These are phyloP conservation scores for Penicillium sp. DNA, from an alignment of 2,329 filamentous ascomycete species.

Conservation along the genomic window DNA sequence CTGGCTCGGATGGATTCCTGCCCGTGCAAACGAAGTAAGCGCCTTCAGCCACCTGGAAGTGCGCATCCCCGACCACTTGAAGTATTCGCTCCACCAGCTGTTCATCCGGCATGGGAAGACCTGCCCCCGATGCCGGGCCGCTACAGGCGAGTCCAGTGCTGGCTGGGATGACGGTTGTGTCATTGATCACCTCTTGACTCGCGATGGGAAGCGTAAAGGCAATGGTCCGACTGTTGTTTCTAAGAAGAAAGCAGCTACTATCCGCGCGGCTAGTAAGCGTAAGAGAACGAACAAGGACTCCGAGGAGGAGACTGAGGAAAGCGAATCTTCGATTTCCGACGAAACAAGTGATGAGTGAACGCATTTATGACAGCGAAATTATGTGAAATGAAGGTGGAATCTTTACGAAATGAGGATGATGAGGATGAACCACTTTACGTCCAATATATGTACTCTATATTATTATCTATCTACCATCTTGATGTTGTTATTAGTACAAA, in stretches of 20 bases:
- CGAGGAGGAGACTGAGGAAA: conserved; percentile 2
- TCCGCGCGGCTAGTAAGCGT: background rate
- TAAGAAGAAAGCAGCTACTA: conserved; percentile 4
- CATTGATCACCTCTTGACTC: conserved; percentile 61
- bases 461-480: background rate
- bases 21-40: conserved; percentile 46
- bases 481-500: background rate
- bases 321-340: background rate
- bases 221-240: background rate
- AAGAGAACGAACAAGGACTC: background rate
- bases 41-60: conserved; percentile 62
- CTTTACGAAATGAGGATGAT: background rate
- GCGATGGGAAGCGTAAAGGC: conserved; percentile 52
- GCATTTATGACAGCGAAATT: background rate
- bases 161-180: conserved; percentile 64
- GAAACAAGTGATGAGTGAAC: conserved; percentile 1
- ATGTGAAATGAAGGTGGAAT: background rate
- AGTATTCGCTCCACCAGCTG: conserved; percentile 62
- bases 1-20: conserved; percentile 62
- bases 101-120: conserved; percentile 62
- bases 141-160: conserved; percentile 58
- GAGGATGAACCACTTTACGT: background rate
- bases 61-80: conserved; percentile 59
- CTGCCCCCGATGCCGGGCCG: conserved; percentile 60
- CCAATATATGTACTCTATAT: background rate